phyloP scores from a whole-genome alignment of 2,329 filamentous ascomycete species.

The Arachnomyces sp. region DNA sequence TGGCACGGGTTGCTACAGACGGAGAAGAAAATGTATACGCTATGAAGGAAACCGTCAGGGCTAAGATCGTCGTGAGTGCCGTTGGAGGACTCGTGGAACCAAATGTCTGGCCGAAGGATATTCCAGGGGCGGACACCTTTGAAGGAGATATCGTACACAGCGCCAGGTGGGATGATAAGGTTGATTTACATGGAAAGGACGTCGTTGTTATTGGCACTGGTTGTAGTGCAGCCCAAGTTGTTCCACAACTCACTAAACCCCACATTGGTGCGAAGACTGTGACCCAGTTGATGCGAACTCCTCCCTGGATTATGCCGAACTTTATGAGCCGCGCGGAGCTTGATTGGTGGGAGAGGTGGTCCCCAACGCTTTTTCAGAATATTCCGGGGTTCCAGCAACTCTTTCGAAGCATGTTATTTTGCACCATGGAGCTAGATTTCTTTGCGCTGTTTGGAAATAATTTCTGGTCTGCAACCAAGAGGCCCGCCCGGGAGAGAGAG shows the following conservation, averaged over 20 bases:
- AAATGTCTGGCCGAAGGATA: slow-evolving; percentile 41
- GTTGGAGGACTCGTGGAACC: slow-evolving; percentile 53
- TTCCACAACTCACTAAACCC: slow-evolving; percentile 43
- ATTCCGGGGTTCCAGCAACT: slow-evolving; percentile 46
- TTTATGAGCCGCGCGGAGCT: slow-evolving; percentile 29
- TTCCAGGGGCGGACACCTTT: slow-evolving; percentile 48
- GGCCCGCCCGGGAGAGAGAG: slow-evolving; percentile 35
- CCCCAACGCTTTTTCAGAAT: slow-evolving; percentile 37
- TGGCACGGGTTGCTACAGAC: slow-evolving; percentile 35
- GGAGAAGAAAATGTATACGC: slow-evolving; percentile 43
- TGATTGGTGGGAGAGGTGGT: slow-evolving; percentile 41
- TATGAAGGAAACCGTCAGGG: slow-evolving; percentile 44
- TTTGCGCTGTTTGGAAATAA: slow-evolving; percentile 36
- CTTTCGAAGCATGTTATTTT: slow-evolving; percentile 40
- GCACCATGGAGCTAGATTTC: slow-evolving; percentile 34
- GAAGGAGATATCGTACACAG: slow-evolving; percentile 52
- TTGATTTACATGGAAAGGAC: slow-evolving; percentile 48
- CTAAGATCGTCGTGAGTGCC: slow-evolving; percentile 48
- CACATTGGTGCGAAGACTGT: slow-evolving; percentile 47
- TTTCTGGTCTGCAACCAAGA: slow-evolving; percentile 28
- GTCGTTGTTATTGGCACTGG: slow-evolving; percentile 53
- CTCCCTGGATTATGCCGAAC: slow-evolving; percentile 49
- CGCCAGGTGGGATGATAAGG: slow-evolving; percentile 47
- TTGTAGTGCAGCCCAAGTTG: slow-evolving; percentile 51
- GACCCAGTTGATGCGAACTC: slow-evolving; percentile 53